Evolutionary conservation across 768 basidiomycete genomes (phyloP).

Genomic region (Exidia glandulosa): DNA sequence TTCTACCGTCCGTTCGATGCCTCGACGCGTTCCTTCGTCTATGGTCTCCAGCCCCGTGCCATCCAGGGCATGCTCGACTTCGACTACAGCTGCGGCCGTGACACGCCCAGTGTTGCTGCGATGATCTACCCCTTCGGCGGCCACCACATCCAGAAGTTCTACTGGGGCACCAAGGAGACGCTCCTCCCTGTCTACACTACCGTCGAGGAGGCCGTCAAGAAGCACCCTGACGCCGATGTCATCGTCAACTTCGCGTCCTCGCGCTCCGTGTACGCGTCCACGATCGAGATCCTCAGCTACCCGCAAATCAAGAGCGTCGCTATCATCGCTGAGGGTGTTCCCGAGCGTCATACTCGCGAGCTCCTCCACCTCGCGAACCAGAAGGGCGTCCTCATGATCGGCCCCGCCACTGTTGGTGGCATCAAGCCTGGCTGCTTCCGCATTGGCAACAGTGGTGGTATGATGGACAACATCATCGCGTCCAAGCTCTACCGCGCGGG

Average conservation of each 20-base stretch:
- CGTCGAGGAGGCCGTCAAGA: constrained; percentile 80
- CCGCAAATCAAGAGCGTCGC: constrained; percentile 66
- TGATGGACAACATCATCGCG: constrained; percentile 99
- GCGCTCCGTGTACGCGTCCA: constrained; percentile 88
- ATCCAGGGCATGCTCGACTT: constrained; percentile 99
- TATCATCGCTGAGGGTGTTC: constrained; percentile 97
- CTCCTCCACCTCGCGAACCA: constrained; percentile 80
- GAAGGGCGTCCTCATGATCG: constrained; percentile 85
- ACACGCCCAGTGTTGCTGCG: constrained; percentile 85
- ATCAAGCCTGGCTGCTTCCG: constrained; percentile 99
- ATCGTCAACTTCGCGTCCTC: constrained; percentile 97
- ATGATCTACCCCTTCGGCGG: constrained; percentile 99
- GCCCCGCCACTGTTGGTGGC: constrained; percentile 97
- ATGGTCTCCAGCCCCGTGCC: constrained; percentile 96
- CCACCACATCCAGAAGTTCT: constrained; percentile 99
- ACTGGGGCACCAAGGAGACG: constrained; percentile 99
- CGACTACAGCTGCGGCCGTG: constrained; percentile 93
- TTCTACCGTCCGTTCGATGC: constrained; percentile 88
- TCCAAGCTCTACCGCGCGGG: constrained; percentile 98
- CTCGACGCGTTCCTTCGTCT: constrained; percentile 91
- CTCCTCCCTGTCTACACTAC: constrained; percentile 95
- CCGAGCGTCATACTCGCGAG: constrained; percentile 93
- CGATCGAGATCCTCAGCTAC: constrained; percentile 76
- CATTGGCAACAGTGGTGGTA: constrained; percentile 98
- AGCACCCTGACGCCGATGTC: constrained; percentile 94